These are phyloP conservation scores for Solidago caesia DNA, from an alignment of 129 eudicot species.

Conservation along the genomic window DNA sequence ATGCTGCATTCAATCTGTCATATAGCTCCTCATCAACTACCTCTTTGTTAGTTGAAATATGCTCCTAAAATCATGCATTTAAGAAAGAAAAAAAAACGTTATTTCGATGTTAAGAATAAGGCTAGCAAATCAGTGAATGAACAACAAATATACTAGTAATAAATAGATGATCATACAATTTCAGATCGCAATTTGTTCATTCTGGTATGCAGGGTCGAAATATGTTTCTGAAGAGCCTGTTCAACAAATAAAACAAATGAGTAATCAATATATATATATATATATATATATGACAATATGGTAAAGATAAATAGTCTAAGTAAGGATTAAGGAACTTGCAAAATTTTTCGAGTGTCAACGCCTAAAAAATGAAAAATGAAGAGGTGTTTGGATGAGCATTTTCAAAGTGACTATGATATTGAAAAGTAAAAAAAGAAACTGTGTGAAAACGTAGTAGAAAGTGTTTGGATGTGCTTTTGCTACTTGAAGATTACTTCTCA, in stretches of 20 bases:
- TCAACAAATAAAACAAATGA: conserved; percentile 20
- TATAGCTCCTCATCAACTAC: conserved; percentile 58
- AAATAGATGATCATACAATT: conserved; percentile 51
- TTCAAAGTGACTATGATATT: neutral
- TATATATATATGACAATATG: neutral
- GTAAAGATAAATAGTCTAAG: neutral
- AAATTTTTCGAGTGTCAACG: neutral
- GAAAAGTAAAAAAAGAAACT: too few species aligned
- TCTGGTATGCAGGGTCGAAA: conserved; percentile 58
- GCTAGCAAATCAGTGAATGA: neutral
- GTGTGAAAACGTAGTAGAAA: too few species aligned
- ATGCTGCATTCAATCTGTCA: conserved; percentile 61
- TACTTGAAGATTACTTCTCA: too few species aligned
- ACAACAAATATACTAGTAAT: neutral
- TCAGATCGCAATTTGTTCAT: conserved; percentile 68
- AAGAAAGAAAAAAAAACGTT: conserved; percentile 9
- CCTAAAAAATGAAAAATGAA: neutral
- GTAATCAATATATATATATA: conserved; percentile 5
- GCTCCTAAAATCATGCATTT: conserved; percentile 55
- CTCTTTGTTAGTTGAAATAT: conserved; percentile 54
- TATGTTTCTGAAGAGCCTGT: conserved; percentile 82
- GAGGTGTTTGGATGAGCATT: neutral
- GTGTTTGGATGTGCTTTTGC: too few species aligned
- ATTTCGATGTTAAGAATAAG: neutral
- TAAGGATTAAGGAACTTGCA: neutral